Evolutionary conservation across 192 early-diverging fungal species (phyloP).

Genomic region (Dissophora globulifera): DNA sequence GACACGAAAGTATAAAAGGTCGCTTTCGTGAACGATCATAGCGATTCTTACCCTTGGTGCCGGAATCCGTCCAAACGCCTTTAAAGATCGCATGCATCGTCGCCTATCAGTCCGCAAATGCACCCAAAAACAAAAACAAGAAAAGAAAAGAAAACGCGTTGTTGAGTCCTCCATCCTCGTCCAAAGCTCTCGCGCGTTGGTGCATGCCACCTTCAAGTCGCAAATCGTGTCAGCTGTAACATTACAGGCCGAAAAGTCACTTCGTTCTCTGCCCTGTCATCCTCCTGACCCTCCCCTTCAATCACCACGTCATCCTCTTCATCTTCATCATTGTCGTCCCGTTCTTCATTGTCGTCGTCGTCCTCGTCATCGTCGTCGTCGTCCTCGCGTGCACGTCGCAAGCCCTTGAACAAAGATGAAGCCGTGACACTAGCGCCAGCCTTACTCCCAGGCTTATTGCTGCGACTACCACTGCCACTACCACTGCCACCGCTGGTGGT

Average conservation of each 20-base stretch:
- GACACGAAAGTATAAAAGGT: not conserved
- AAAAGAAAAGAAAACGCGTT: not conserved
- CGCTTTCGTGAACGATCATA: too few relatives aligned
- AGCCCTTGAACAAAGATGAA: too few relatives aligned
- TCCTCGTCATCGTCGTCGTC: too few relatives aligned
- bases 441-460: too few relatives aligned
- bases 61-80: conserved; percentile 40
- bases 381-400: too few relatives aligned
- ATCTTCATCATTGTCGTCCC: not conserved
- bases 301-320: not conserved
- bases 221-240: not conserved
- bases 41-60: conserved; percentile 39
- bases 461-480: too few relatives aligned
- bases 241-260: conserved; percentile 34
- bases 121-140: not conserved
- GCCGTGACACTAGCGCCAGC: too few relatives aligned
- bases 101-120: too few relatives aligned
- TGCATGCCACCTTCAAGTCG: not conserved
- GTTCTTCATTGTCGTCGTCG: conserved; percentile 14
- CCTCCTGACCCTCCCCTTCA: not conserved
- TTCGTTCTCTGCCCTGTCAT: conserved; percentile 11
- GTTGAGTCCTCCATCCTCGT: not conserved
- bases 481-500: too few relatives aligned
- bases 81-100: conserved; percentile 53
- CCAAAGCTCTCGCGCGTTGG: not conserved